Base-by-base conservation (phyloP, 352 stramenopile species). In the Globisporangium spinosum region DNA sequence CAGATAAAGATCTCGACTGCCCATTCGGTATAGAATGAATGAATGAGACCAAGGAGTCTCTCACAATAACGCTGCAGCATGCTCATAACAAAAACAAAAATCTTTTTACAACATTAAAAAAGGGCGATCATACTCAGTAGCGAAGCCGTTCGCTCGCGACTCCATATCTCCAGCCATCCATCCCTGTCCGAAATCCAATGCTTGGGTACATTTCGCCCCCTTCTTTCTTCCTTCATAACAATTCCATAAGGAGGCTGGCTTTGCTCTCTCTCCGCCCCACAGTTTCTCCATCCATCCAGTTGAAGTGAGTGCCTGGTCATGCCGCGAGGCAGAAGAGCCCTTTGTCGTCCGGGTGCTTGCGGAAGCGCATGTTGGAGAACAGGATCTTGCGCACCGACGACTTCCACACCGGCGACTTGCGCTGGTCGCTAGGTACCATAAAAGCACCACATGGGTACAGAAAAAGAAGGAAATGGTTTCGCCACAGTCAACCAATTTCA, bases 301-400 rank as follows among this genome's bases (percentile, higher is more conserved):
- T 38, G 32, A 38, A 45, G 3, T 15, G 38, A 15, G 13, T 20
- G 13, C 3, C 23, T 13, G 22, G n/a, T 89, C 62, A 90, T 29
- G 76, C 77, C 22, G 86, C 82, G 58, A 93, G 72, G 27, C 82
- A 92, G 62, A 93, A 91, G 61, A 91, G 61, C 23, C 84, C 79
- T 69, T 95, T 93, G 73, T 80, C 74, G 47, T 80, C 69, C 9
- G 87, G 78, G 63, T 94, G 74, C 70, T 93, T 92, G 51, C 78
- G 81, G 72, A 96, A 96, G 49, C 89, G 87, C 51, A 89, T 77
- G 72, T 96, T 94, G 29, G 83, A 93, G 67, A 95, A 94, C 34
- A 96, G 73, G 58, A 96, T 96, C 77, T 96, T 96, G 70, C 89
- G 87, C 54, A 96, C 89, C 2, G 87, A 95, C 13, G 87, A 95